A percentile compares a stretch with the other conserved stretches of the same genome.
Conservation (phyloP, 495 filamentous ascomycete genomes). For the Neurospora cerealis region DNA sequence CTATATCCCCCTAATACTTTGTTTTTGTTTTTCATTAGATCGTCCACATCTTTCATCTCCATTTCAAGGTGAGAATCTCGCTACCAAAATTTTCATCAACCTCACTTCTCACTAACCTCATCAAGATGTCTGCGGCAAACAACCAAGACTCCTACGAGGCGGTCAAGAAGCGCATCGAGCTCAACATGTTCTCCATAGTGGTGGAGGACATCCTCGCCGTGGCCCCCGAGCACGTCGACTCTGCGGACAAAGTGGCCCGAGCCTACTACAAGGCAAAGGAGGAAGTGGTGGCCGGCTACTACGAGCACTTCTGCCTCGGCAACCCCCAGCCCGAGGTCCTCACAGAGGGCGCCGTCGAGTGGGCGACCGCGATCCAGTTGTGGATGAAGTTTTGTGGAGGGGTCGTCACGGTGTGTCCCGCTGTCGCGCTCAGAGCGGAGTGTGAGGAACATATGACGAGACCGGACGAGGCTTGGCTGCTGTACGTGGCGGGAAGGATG, state of each 20-base stretch:
- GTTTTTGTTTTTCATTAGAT: not conserved
- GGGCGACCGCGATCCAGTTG: not conserved
- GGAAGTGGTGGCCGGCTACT: not conserved
- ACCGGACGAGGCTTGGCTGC: not conserved
- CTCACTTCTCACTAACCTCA: not conserved
- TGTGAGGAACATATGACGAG: not conserved
- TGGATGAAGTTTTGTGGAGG: not conserved
- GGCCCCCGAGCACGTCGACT: not conserved
- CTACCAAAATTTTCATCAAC: not conserved
- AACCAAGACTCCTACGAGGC: not conserved
- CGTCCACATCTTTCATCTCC: not conserved
- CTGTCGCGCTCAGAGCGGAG: not conserved
- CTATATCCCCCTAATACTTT: not conserved
- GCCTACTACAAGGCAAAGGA: not conserved
- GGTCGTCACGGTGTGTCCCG: not conserved
- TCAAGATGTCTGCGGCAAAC: not conserved
- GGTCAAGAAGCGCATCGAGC: not conserved
- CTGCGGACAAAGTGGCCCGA: no score
- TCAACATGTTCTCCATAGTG: not conserved
- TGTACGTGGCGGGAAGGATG: not conserved
- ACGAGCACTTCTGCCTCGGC: not conserved
- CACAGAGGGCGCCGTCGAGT: not conserved
- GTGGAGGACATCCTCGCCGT: not conserved
- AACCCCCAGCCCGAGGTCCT: no score
- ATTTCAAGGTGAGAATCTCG: not conserved